These are phyloP conservation scores for Ustulina deusta DNA, from an alignment of 2,329 filamentous ascomycete species.

Conservation along the genomic window DNA sequence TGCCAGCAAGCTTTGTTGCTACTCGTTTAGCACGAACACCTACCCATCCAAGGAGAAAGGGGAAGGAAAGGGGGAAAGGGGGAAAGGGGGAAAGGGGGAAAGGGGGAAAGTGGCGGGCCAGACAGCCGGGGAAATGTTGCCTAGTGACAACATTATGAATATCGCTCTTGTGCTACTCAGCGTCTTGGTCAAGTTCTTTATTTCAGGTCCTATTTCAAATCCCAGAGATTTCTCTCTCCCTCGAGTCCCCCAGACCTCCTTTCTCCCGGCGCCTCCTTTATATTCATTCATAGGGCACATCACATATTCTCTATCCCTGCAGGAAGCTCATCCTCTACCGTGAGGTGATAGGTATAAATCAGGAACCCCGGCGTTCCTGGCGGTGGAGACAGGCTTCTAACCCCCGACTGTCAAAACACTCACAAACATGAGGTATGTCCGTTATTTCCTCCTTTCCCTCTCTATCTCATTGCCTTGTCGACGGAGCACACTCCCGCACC, in stretches of 20 bases:
- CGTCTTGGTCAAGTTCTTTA: conserved; percentile 4
- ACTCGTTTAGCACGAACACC: neutral
- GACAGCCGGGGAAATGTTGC: neutral
- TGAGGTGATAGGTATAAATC: neutral
- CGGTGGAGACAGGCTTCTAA: neutral
- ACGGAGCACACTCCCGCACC: neutral
- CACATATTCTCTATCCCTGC: conserved; percentile 16
- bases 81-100: neutral
- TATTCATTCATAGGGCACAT: conserved; percentile 13
- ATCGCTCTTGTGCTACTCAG: neutral
- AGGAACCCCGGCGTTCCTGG: neutral
- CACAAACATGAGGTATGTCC: conserved; percentile 22
- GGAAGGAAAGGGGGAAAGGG: conserved; percentile 9
- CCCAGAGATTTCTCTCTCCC: conserved; percentile 7
- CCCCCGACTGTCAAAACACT: too few relatives aligned
- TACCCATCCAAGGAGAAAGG: neutral
- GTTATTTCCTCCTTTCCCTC: neutral
- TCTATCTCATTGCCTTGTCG: neutral
- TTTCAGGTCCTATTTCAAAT: conserved; percentile 4
- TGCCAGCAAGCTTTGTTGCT: conserved; percentile 9
- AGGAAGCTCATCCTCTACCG: neutral
- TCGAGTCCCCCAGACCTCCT: neutral
- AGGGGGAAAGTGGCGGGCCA: conserved; percentile 13
- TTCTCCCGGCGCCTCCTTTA: neutral
- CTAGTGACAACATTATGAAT: neutral